Conservation (phyloP, 352 stramenopile genomes). For the Saprolegnia diclina region DNA sequence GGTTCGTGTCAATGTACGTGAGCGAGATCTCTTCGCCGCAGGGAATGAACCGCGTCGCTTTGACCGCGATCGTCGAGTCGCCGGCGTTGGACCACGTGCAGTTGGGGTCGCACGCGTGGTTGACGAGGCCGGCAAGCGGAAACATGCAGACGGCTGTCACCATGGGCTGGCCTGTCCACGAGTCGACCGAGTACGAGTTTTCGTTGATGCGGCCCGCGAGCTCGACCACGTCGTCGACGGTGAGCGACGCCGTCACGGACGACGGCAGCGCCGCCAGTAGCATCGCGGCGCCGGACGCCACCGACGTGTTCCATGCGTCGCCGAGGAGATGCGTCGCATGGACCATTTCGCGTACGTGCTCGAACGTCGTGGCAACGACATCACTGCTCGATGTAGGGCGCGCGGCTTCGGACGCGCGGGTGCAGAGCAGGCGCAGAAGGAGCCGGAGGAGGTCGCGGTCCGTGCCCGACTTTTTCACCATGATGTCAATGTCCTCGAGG, state of each 20-base stretch:
- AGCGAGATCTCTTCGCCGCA: conserved; percentile 42
- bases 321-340: conserved; percentile 36
- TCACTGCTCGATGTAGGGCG: conserved; percentile 28
- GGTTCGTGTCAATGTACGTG: conserved; percentile 49
- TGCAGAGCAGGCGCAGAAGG: conserved; percentile 38
- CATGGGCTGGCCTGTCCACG: conserved; percentile 35
- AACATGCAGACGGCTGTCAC: conserved; percentile 43
- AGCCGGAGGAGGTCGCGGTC: conserved; percentile 42
- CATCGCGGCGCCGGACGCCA: conserved; percentile 32
- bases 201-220: conserved; percentile 49
- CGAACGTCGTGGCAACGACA: conserved; percentile 30
- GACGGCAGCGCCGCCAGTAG: conserved; percentile 36
- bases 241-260: conserved; percentile 29
- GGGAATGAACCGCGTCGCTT: conserved; percentile 36
- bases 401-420: conserved; percentile 29
- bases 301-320: conserved; percentile 33
- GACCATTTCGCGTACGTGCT: conserved; percentile 37
- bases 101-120: conserved; percentile 47
- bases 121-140: conserved; percentile 39
- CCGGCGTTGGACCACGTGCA: conserved; percentile 46
- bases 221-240: conserved; percentile 41
- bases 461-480: conserved; percentile 36
- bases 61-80: conserved; percentile 35
- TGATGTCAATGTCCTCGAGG: conserved; percentile 43
- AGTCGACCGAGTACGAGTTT: conserved; percentile 45